Conservation (phyloP, 257 asterid genomes). For the Petunia secreta region DNA sequence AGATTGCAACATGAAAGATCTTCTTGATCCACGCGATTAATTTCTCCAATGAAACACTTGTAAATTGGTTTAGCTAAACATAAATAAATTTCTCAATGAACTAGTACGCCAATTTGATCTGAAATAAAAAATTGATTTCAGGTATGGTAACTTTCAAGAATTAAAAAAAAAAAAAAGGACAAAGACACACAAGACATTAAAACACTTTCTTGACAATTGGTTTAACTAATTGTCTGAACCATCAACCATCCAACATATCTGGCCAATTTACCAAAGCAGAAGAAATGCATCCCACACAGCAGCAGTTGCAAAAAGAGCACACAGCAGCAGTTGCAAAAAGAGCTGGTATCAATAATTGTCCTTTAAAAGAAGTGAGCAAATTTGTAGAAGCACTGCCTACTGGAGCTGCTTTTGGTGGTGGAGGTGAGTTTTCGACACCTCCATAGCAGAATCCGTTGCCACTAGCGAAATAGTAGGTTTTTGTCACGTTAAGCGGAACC, state of each 20-base stretch:
- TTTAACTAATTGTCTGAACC: slow-evolving; percentile 28
- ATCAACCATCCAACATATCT: slow-evolving; percentile 13
- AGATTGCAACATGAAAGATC: not conserved
- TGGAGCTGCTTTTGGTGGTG: slow-evolving; percentile 63
- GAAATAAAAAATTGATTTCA: slow-evolving; percentile 31
- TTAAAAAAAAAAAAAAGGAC: slow-evolving; percentile 14
- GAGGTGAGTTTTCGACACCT: slow-evolving; percentile 70
- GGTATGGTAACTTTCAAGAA: slow-evolving; percentile 22
- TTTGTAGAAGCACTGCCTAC: slow-evolving; percentile 35
- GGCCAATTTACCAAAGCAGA: slow-evolving; percentile 36
- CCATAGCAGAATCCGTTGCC: slow-evolving; percentile 83
- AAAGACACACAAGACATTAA: slow-evolving; percentile 29
- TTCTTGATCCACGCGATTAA: slow-evolving; percentile 31
- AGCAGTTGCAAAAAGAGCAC: slow-evolving; percentile 56
- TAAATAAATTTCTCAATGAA: slow-evolving; percentile 39
- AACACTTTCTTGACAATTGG: slow-evolving; percentile 43
- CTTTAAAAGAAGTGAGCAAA: slow-evolving; percentile 37
- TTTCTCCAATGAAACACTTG: slow-evolving; percentile 30
- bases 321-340: slow-evolving; percentile 41
- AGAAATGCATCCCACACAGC: slow-evolving; percentile 65
- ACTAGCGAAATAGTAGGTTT: slow-evolving; percentile 71
- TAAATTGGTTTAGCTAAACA: slow-evolving; percentile 38
- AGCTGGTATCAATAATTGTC: slow-evolving; percentile 55
- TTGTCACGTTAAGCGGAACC: slow-evolving; percentile 80
- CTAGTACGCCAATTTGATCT: slow-evolving; percentile 35